Base-by-base conservation (phyloP, 2,329 filamentous ascomycete species). In the Verticillium alfalfae region DNA sequence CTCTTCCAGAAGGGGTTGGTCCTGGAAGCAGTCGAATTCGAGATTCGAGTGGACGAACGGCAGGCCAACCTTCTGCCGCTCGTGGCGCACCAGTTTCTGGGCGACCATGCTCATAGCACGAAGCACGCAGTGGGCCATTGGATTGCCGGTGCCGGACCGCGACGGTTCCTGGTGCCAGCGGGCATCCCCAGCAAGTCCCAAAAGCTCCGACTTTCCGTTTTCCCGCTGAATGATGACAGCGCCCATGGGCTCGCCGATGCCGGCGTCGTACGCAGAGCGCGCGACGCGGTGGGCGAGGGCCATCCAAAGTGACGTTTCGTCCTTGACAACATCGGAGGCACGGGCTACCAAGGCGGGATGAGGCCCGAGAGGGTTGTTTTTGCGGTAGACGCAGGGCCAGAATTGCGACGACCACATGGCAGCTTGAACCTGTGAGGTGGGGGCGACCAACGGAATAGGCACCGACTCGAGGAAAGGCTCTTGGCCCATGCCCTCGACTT, bases 341-440 rank as follows among this genome's bases (percentile, higher is more conserved):
- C 89, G 86, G 52, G 84, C 79, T 61, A 94, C 86, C 71, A 90
- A 84, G 69, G 87, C 86, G 64, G 91, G 91, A 71, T 96, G 92
- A 18, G 92, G 91, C 4, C 92, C 92, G 63, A 93, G 90, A 2
- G 91, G 91, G 70, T 95, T 95, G 67, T 90, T 93, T 78, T 93
- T 93, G 66, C 91, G 89, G 76, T 95, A 96, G 57, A 93, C 86
- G 1, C 88, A 90, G 13, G 92, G 92, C 92, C 92, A 96, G 73
- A 92, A 94, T 67, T 88, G 82, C 38, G 84, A 79, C 34, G 87
- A 89, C 91, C 91, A 95, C 71, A 85, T 79, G 34, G 84, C 84
- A 9, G 92, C 90, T 73, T 94, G 90, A 45, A 88, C 81, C 67
- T 88, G 84, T 3, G 90, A 93, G 5, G 88, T 92, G 2, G 92